phyloP scores from a whole-genome alignment of 1,284 basidiomycete genomes.

The Malassezia sympodialis region DNA sequence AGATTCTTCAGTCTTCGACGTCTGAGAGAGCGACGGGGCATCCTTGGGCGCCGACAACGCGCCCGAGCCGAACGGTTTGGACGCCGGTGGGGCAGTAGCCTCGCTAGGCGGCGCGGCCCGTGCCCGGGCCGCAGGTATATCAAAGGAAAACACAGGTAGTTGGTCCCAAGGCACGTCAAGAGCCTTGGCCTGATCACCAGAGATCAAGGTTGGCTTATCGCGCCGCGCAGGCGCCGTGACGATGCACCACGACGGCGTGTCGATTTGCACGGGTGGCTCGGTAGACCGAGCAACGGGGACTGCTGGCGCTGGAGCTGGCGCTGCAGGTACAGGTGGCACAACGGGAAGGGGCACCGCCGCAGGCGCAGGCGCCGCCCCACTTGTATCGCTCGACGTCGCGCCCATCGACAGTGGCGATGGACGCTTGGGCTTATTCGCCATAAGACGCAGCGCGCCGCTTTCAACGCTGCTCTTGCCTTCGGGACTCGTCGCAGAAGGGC shows the following conservation, averaged over 20 bases:
- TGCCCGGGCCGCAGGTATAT: background rate
- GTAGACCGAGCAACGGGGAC: background rate
- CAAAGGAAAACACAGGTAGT: constrained; percentile 10
- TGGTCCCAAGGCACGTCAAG: background rate
- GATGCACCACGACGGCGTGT: constrained; percentile 3
- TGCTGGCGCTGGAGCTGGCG: background rate
- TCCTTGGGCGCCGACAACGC: background rate
- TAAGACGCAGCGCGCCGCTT: background rate
- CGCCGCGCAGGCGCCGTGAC: background rate
- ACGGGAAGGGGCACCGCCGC: background rate
- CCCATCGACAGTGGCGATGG: constrained; percentile 13
- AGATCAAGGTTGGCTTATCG: background rate
- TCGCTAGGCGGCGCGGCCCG: background rate
- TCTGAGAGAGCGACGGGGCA: background rate
- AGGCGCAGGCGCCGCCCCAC: background rate
- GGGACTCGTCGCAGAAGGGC: background rate
- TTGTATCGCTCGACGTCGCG: background rate
- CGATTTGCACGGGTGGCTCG: background rate
- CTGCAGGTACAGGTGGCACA: background rate
- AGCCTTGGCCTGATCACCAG: background rate
- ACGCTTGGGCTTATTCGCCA: constrained; percentile 14
- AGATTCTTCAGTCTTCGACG: background rate
- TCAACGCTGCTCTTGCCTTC: background rate
- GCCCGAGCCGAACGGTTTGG: background rate
- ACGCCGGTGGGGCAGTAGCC: background rate